phyloP scores from a whole-genome alignment of 495 filamentous ascomycete genomes.

The Stereocaulon alpinum region DNA sequence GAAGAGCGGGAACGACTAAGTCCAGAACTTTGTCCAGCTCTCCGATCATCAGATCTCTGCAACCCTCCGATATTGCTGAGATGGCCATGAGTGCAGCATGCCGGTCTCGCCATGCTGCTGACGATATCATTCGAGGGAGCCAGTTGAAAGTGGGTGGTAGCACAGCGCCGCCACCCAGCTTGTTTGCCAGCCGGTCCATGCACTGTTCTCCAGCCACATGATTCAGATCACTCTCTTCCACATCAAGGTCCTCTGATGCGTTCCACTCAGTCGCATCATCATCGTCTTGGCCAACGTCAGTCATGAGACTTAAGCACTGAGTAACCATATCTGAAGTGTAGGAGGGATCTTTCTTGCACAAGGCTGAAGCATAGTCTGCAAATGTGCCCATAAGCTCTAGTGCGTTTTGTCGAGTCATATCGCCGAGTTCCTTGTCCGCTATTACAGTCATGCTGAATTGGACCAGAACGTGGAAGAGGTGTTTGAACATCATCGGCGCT shows the following conservation, averaged over 20 bases:
- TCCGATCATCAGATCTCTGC: conserved; percentile 87
- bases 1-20: conserved; percentile 84
- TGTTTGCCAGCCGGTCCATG: conserved; percentile 97
- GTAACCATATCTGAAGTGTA: conserved; percentile 97
- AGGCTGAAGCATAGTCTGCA: conserved; percentile 82
- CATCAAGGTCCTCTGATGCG: conserved; percentile 82
- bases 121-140: conserved; percentile 97
- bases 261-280: conserved; percentile 95
- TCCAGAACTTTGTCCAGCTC: conserved; percentile 90
- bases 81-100: conserved; percentile 99
- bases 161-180: conserved; percentile 78
- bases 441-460: conserved; percentile 86
- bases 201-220: conserved; percentile 98
- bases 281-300: conserved; percentile 91
- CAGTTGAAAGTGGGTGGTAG: conserved; percentile 91
- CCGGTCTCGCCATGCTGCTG: conserved; percentile 86
- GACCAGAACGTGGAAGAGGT: conserved; percentile 78
- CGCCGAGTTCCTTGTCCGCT: conserved; percentile 86
- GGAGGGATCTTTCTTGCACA: conserved; percentile 84
- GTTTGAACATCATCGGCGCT: conserved; percentile 93
- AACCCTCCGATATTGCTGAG: conserved; percentile 97
- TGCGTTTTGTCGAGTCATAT: conserved; percentile 86
- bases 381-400: conserved; percentile 97
- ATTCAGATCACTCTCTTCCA: conserved; percentile 93
- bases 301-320: conserved; percentile 97